Conservation (phyloP, 2,329 filamentous ascomycete genomes). For the Pseudocercospora musae region DNA sequence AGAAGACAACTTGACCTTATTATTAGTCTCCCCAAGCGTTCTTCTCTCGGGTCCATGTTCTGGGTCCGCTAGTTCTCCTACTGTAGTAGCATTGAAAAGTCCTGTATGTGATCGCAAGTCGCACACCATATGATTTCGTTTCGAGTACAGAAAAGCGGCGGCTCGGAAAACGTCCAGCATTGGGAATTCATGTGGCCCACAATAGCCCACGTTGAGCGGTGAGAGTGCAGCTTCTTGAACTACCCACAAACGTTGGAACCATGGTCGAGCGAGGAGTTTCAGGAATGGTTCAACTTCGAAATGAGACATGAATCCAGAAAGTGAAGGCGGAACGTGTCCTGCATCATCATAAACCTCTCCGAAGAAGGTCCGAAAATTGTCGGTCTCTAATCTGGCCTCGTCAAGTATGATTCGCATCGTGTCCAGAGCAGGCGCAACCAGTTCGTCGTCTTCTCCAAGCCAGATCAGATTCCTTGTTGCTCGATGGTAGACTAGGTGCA, state of each 20-base stretch:
- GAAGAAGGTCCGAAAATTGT: conserved; percentile 1
- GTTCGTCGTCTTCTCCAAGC: conserved; percentile 7
- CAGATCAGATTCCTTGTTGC: conserved; percentile 7
- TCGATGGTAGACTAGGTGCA: neutral
- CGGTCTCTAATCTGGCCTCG: neutral
- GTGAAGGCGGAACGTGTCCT: neutral
- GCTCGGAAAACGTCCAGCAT: conserved; percentile 2
- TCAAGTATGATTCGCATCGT: neutral
- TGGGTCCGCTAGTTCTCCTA: conserved; percentile 1
- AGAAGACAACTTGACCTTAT: neutral
- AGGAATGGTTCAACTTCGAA: conserved; percentile 5
- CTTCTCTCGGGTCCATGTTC: conserved; percentile 1
- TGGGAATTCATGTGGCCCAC: neutral
- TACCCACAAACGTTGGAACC: conserved; percentile 13
- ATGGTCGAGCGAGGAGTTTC: conserved; percentile 3
- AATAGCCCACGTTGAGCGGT: neutral
- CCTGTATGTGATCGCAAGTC: neutral
- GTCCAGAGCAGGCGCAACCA: neutral
- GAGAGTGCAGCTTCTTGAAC: conserved; percentile 12
- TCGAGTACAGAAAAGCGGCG: conserved; percentile 3
- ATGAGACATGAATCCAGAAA: conserved; percentile 1
- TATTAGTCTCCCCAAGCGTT: neutral
- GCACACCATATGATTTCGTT: neutral
- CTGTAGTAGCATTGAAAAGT: neutral
- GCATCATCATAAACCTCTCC: neutral